These are phyloP conservation scores for Protostelium mycophagum DNA, from an alignment of 78 protist species.

Conservation along the genomic window DNA sequence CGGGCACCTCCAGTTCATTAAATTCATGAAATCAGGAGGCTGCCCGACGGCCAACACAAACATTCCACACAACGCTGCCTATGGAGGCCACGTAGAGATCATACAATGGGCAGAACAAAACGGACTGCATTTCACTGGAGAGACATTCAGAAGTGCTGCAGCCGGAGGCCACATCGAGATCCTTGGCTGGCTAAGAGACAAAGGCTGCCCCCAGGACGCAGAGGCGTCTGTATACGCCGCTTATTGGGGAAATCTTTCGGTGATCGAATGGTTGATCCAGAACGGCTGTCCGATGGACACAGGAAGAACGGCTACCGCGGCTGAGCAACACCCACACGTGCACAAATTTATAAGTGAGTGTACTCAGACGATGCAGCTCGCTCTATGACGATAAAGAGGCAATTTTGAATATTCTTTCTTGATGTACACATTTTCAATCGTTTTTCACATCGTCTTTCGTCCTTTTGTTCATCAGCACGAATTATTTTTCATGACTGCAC, in stretches of 20 bases:
- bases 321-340: neutral
- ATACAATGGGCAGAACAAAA: neutral
- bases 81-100: neutral
- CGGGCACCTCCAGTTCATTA: neutral
- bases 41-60: neutral
- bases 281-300: neutral
- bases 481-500: too few relatives aligned
- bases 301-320: neutral
- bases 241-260: neutral
- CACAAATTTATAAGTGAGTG: neutral
- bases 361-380: too few relatives aligned
- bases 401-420: too few relatives aligned
- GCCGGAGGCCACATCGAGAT: neutral
- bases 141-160: neutral
- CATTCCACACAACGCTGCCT: neutral
- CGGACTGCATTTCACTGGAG: neutral
- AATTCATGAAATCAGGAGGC: neutral
- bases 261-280: neutral
- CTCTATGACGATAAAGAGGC: too few relatives aligned
- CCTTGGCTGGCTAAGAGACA: neutral
- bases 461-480: too few relatives aligned
- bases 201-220: neutral
- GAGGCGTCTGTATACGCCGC: neutral
- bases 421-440: too few relatives aligned
- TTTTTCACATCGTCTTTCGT: too few relatives aligned